These are phyloP conservation scores for Akanthomyces muscarius DNA, from an alignment of 2,329 filamentous ascomycete genomes.

Conservation along the genomic window DNA sequence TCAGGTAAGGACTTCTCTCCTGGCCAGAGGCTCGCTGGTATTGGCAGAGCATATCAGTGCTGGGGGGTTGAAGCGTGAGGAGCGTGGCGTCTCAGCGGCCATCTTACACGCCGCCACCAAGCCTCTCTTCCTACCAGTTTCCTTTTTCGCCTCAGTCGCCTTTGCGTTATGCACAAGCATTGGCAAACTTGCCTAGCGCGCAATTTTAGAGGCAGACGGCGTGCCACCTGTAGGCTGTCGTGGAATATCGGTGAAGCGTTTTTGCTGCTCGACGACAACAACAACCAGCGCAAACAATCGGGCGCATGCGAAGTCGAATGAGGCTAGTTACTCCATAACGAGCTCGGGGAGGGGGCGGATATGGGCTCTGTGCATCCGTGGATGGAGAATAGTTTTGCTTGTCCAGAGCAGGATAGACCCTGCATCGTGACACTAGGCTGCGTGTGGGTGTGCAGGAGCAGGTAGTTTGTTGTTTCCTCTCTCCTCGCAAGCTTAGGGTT, in stretches of 20 bases:
- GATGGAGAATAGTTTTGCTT: not conserved
- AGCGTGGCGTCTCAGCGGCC: not conserved
- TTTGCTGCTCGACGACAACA: not conserved
- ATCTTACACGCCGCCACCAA: conserved; percentile 10
- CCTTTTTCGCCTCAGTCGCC: not conserved
- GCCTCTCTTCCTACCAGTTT: conserved; percentile 9
- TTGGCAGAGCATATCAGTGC: not conserved
- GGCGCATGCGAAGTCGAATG: not conserved
- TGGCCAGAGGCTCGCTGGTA: not conserved
- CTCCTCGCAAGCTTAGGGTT: not conserved
- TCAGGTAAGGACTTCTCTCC: not conserved
- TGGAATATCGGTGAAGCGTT: conserved; percentile 8
- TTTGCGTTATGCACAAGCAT: not conserved
- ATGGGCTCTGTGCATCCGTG: not conserved
- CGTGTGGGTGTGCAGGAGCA: not conserved
- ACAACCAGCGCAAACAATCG: not conserved
- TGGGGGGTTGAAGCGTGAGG: not conserved
- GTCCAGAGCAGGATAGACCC: conserved; percentile 10
- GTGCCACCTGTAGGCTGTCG: not conserved
- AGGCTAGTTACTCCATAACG: not conserved
- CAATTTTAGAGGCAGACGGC: not conserved
- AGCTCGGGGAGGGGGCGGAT: conserved; percentile 1
- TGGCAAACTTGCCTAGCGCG: not conserved
- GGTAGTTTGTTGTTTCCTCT: conserved; percentile 13
- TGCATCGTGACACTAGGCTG: not conserved